phyloP scores from a whole-genome alignment of 2,329 filamentous ascomycete genomes.

The Aureobasidium leucospermi region DNA sequence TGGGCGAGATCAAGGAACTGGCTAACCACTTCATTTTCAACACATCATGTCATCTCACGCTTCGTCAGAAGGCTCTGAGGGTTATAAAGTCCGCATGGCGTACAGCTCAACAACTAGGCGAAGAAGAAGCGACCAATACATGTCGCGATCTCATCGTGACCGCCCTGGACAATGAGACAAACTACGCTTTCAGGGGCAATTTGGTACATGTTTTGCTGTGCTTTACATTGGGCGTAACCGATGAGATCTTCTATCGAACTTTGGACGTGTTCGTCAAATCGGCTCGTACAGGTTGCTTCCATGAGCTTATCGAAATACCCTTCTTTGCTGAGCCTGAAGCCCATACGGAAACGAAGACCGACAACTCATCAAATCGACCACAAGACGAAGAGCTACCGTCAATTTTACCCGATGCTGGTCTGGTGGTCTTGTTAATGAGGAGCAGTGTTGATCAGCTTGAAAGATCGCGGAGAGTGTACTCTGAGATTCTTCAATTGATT shows the following conservation, averaged over 20 bases:
- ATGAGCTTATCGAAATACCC: conserved; percentile 1
- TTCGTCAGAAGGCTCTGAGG: conserved; percentile 3
- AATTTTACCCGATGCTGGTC: conserved; percentile 10
- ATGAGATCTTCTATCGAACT: not conserved
- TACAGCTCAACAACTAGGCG: conserved; percentile 8
- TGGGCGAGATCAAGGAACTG: conserved; percentile 9
- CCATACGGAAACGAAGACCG: not conserved
- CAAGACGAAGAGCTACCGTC: conserved; percentile 5
- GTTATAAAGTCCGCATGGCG: conserved; percentile 10
- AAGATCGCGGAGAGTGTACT: conserved; percentile 9
- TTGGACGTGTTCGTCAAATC: conserved; percentile 3
- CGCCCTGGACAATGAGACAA: conserved; percentile 6
- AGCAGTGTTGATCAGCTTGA: conserved; percentile 13
- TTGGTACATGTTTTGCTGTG: conserved; percentile 3
- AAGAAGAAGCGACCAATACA: conserved; percentile 1
- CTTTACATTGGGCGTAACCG: not conserved
- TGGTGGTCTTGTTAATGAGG: conserved; percentile 15
- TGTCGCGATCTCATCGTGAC: conserved; percentile 3
- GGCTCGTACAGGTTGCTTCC: not conserved
- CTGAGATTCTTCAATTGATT: conserved; percentile 24
- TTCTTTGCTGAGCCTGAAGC: not conserved
- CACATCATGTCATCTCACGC: not conserved
- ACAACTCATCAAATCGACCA: not conserved
- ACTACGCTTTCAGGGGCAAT: conserved; percentile 7
- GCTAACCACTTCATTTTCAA: conserved; percentile 5